phyloP scores from a whole-genome alignment of 2,329 filamentous ascomycete genomes.

The Leptographium flavum region DNA sequence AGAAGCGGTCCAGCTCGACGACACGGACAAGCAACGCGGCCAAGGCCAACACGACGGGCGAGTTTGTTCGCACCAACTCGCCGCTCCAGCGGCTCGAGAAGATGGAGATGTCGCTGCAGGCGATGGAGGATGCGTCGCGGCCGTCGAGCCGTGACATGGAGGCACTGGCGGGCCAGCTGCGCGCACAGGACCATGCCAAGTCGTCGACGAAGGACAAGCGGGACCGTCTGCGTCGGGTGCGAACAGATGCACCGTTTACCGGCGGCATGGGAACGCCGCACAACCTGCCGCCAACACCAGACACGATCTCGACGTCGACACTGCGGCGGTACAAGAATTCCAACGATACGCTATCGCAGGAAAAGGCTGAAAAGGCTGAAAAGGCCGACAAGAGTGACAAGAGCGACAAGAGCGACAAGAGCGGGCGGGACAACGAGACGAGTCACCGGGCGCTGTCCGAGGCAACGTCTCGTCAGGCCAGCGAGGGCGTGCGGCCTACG shows the following conservation, averaged over 20 bases:
- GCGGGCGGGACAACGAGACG: slow-evolving; percentile 14
- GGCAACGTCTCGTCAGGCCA: slow-evolving; percentile 12
- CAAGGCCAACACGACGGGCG: slow-evolving; percentile 30
- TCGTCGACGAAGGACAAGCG: slow-evolving; percentile 29
- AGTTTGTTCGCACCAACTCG: slow-evolving; percentile 28
- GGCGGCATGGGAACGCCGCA: slow-evolving; percentile 27
- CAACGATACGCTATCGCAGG: slow-evolving; percentile 29
- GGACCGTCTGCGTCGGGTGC: slow-evolving; percentile 31
- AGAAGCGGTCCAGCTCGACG: slow-evolving; percentile 18
- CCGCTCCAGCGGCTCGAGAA: slow-evolving; percentile 37
- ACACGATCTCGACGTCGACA: slow-evolving; percentile 43
- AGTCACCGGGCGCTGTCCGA: slow-evolving; percentile 19
- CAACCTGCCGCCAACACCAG: slow-evolving; percentile 40
- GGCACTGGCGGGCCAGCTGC: slow-evolving; percentile 9
- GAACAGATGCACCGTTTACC: slow-evolving; percentile 29
- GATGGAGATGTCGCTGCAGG: slow-evolving; percentile 18
- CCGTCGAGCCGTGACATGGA: slow-evolving; percentile 16
- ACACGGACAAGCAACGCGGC: slow-evolving; percentile 15
- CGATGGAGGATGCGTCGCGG: slow-evolving; percentile 17
- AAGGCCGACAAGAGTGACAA: too few species aligned
- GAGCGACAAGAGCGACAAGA: too few species aligned
- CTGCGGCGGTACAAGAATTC: slow-evolving; percentile 35
- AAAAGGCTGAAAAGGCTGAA: too few species aligned
- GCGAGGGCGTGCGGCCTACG: slow-evolving; percentile 11
- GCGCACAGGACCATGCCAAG: slow-evolving; percentile 11